phyloP scores from a whole-genome alignment of 2,329 filamentous ascomycete species.

The Neoscytalidium dimidiatum region DNA sequence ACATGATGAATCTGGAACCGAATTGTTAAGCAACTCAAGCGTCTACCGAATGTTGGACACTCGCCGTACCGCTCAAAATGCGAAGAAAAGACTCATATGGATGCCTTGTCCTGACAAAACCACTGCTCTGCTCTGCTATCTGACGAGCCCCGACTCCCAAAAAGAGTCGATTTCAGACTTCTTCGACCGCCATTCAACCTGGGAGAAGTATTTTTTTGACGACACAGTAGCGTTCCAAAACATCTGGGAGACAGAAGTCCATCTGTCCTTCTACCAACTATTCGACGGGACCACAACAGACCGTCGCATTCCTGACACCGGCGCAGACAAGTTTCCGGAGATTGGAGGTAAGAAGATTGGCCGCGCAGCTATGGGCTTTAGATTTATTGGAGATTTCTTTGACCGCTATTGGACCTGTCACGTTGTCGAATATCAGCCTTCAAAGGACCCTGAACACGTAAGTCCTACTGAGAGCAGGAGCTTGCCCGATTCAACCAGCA shows the following conservation, averaged over 20 bases:
- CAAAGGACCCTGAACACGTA: neutral
- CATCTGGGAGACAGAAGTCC: slow-evolving; percentile 34
- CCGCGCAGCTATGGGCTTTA: slow-evolving; percentile 28
- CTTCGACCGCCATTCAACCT: slow-evolving; percentile 25
- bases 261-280: slow-evolving; percentile 30
- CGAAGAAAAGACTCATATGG: slow-evolving; percentile 17
- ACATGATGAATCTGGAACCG: neutral
- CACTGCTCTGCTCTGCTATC: slow-evolving; percentile 21
- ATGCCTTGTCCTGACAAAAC: neutral
- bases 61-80: neutral
- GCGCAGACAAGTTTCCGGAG: neutral
- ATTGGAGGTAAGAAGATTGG: slow-evolving; percentile 12
- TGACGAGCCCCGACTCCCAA: slow-evolving; percentile 21
- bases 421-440: slow-evolving; percentile 25
- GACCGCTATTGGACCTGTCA: slow-evolving; percentile 38
- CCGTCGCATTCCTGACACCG: neutral
- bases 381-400: slow-evolving; percentile 35
- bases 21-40: no score
- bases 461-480: neutral
- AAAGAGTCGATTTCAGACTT: slow-evolving; percentile 23
- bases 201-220: slow-evolving; percentile 28
- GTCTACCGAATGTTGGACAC: neutral
- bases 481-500: neutral
- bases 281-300: neutral
- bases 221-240: slow-evolving; percentile 28